Conservation (phyloP, 2,329 filamentous ascomycete species). For the Aspergillus puulaauensis region DNA sequence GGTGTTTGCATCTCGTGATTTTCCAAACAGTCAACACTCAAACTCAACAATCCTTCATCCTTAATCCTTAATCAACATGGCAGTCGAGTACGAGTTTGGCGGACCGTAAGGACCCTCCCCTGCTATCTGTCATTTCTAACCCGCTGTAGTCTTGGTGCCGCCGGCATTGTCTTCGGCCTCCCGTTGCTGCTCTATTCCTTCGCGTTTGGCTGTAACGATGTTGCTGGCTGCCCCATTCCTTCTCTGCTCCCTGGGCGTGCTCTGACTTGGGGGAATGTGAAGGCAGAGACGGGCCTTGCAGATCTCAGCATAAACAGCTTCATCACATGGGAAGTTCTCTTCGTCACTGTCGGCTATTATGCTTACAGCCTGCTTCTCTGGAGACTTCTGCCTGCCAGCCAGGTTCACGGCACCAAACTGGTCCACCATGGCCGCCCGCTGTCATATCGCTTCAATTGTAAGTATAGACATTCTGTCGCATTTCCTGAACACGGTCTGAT, state of each 20-base stretch:
- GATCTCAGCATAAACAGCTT: slow-evolving; percentile 64
- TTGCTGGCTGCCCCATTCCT: slow-evolving; percentile 82
- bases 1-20: too few species aligned
- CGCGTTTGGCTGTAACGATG: slow-evolving; percentile 83
- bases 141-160: slow-evolving; percentile 65
- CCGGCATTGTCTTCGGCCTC: slow-evolving; percentile 72
- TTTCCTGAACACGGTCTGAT: not conserved
- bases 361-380: slow-evolving; percentile 70
- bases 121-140: slow-evolving; percentile 9
- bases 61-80: too few species aligned
- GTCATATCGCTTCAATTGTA: slow-evolving; percentile 70
- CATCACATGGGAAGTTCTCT: slow-evolving; percentile 51
- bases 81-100: slow-evolving; percentile 37
- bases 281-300: slow-evolving; percentile 76
- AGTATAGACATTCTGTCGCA: slow-evolving; percentile 42
- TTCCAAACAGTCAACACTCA: too few species aligned
- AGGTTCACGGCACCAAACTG: slow-evolving; percentile 68
- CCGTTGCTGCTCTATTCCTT: slow-evolving; percentile 75
- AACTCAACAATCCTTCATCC: too few species aligned
- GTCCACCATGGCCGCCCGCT: slow-evolving; percentile 64
- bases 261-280: slow-evolving; percentile 67
- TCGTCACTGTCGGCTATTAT: slow-evolving; percentile 72
- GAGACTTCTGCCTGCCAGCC: slow-evolving; percentile 68
- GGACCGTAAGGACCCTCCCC: slow-evolving; percentile 35
- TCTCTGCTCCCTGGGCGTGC: slow-evolving; percentile 69